Percentiles rank a stretch among this genome's conserved stretches.
phyloP scores from a whole-genome alignment of 345 rosid genomes.

The Citropsis articulata region DNA sequence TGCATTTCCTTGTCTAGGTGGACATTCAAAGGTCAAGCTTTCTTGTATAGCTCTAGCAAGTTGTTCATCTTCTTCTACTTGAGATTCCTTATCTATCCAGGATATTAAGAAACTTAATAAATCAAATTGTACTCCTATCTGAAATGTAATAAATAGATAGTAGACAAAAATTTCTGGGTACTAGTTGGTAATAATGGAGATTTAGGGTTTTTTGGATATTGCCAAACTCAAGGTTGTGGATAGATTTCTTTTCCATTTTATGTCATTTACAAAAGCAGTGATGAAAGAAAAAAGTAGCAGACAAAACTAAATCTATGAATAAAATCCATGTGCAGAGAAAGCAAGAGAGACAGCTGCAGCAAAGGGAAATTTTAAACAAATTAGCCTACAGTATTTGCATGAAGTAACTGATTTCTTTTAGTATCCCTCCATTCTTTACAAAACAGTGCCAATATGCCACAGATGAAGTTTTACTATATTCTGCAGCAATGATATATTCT shows the following conservation, averaged over 20 bases:
- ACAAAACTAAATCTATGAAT: background rate
- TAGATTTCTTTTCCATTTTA: background rate
- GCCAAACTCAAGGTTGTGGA: background rate
- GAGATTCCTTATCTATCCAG: constrained; percentile 47
- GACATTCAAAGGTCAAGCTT: constrained; percentile 64
- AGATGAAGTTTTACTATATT: background rate
- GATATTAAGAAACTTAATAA: constrained; percentile 24
- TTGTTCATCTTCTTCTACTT: constrained; percentile 81
- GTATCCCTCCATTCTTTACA: background rate
- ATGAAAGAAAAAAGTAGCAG: background rate
- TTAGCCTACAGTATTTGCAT: background rate
- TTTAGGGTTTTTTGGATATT: background rate
- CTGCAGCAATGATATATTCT: background rate
- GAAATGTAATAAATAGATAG: background rate
- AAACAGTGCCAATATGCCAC: background rate
- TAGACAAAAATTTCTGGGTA: background rate
- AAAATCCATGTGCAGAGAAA: background rate
- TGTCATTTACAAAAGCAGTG: background rate
- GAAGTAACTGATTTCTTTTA: background rate
- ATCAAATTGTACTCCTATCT: constrained; percentile 3
- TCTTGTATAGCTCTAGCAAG: constrained; percentile 93
- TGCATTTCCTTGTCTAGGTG: constrained; percentile 42
- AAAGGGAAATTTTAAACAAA: background rate
- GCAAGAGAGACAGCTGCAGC: background rate
- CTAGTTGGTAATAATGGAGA: background rate